Base-by-base conservation (phyloP, 2,329 filamentous ascomycete genomes). In the Sordariomycetes sp. region DNA sequence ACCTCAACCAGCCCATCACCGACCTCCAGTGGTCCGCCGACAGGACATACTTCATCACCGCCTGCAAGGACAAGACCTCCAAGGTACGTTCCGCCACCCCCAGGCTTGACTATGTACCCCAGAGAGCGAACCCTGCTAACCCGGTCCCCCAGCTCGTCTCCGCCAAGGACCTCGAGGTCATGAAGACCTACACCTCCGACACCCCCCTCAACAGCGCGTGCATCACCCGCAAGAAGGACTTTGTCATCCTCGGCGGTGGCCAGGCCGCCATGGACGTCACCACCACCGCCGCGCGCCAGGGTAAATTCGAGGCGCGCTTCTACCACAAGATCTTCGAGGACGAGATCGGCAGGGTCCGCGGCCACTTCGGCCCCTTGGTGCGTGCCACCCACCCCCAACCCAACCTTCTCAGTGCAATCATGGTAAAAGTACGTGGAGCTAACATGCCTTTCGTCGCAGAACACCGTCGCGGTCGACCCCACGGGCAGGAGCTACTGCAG, bases 311-410 rank as follows among this genome's bases (percentile, higher is more conserved):
- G 76, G 94, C 94, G 52, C 87, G 94, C 64, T 99, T 99, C 82
- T 99, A 97, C 82, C 94, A 99, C 86, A 97, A 96, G 83, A 88
- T 99, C 72, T 97, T 99, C 72, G 91, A 96, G 76, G 93, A 99
- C 75, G 94, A 99, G 79, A 93, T 97, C 69, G 94, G 94, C 66
- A 88, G 94, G 79, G 94, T 99, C 64, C 85, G 91, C 71, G 94
- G 94, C 63, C 94, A 99, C 75, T 99, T 99, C 76, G 94, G 94
- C 71, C 94, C 89, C 64, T 80, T 97, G 70, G 74, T 76, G 70
- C 60, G 74, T 67, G 50, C 22, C 56, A n/a, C 57, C 28, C 35
- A n/a, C n/a, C 22, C 55, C 7, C 20, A 18, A 22, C 11, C 18
- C 25, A 48, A 7, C 48, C 16, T 59, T 40, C 32, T 11, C 20